Percentiles rank a stretch among this genome's conserved stretches.
phyloP scores from a whole-genome alignment of 2,329 filamentous ascomycete genomes.

The Penicillium corylophilum region DNA sequence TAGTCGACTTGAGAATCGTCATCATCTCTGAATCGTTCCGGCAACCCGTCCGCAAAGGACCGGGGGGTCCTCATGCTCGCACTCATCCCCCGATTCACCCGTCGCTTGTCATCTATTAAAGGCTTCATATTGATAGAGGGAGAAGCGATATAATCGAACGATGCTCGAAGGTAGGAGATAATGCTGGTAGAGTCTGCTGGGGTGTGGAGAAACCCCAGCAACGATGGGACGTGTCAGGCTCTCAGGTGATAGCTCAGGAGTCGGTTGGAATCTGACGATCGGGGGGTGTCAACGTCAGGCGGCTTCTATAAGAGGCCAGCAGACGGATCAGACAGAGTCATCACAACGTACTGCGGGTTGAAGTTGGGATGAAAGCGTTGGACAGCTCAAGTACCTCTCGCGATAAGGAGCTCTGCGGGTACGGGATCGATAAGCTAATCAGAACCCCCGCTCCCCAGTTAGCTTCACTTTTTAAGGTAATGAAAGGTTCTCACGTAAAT shows the following conservation, averaged over 20 bases:
- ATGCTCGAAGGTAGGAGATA: slow-evolving; percentile 1
- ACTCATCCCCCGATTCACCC: slow-evolving; percentile 42
- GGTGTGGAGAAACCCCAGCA: slow-evolving; percentile 5
- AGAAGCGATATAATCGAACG: slow-evolving; percentile 4
- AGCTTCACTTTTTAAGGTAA: neutral
- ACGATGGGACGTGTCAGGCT: slow-evolving; percentile 12
- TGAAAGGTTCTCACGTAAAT: too few relatives aligned
- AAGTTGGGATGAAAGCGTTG: too few relatives aligned
- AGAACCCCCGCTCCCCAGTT: neutral
- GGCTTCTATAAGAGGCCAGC: slow-evolving; percentile 6
- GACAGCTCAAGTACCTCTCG: neutral
- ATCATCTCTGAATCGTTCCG: slow-evolving; percentile 58
- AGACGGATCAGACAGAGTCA: slow-evolving; percentile 13
- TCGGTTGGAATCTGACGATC: slow-evolving; percentile 13
- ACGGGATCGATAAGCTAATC: slow-evolving; percentile 19
- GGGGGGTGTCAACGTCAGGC: slow-evolving; percentile 13
- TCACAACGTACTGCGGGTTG: slow-evolving; percentile 16
- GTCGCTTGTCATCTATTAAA: slow-evolving; percentile 33
- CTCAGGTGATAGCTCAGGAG: slow-evolving; percentile 21
- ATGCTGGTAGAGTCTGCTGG: slow-evolving; percentile 3
- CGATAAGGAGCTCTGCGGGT: slow-evolving; percentile 18
- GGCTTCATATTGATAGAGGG: slow-evolving; percentile 31
- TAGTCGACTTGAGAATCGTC: slow-evolving; percentile 62
- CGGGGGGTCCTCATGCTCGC: slow-evolving; percentile 44
- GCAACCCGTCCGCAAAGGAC: slow-evolving; percentile 53